A percentile compares a stretch with the other conserved stretches of the same genome.
phyloP scores from a whole-genome alignment of 2,329 filamentous ascomycete genomes.

The Byssoonygena ceratinophila region DNA sequence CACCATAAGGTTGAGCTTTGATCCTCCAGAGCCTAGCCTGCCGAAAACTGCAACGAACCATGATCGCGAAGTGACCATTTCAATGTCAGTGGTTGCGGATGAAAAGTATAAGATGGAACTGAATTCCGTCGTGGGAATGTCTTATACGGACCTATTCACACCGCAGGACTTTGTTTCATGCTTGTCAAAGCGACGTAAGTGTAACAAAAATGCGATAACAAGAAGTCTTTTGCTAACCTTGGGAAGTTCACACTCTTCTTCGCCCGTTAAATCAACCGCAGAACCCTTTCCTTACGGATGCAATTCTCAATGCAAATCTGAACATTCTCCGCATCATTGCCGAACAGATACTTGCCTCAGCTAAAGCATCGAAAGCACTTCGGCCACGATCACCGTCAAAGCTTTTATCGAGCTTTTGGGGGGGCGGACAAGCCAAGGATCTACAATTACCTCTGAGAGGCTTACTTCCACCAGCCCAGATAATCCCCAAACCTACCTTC shows the following conservation, averaged over 20 bases:
- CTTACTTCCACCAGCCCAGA: constrained; percentile 27
- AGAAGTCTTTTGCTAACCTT: constrained; percentile 1
- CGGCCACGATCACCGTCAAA: constrained; percentile 82
- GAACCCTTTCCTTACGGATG: constrained; percentile 41
- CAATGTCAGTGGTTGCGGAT: constrained; percentile 59
- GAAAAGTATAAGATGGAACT: constrained; percentile 48
- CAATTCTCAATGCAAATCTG: constrained; percentile 65
- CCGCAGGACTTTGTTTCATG: constrained; percentile 63
- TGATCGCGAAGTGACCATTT: constrained; percentile 46
- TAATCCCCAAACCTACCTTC: constrained; percentile 37
- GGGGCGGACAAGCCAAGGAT: constrained; percentile 41
- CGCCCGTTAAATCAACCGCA: constrained; percentile 57
- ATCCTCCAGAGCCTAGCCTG: constrained; percentile 25
- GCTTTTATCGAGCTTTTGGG: constrained; percentile 71
- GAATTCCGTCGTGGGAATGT: constrained; percentile 57
- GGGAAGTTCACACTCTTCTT: constrained; percentile 59
- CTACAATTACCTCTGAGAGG: constrained; percentile 26
- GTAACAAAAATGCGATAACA: constrained; percentile 10
- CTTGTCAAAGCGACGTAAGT: constrained; percentile 61
- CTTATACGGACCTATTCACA: constrained; percentile 63
- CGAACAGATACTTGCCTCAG: constrained; percentile 52
- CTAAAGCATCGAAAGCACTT: constrained; percentile 50
- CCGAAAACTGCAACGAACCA: constrained; percentile 23
- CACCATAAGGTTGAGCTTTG: constrained; percentile 30
- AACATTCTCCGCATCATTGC: constrained; percentile 63